Evolutionary conservation across 2,329 filamentous ascomycete species (phyloP).

Genomic region (Pseudocercospora fijiensis): DNA sequence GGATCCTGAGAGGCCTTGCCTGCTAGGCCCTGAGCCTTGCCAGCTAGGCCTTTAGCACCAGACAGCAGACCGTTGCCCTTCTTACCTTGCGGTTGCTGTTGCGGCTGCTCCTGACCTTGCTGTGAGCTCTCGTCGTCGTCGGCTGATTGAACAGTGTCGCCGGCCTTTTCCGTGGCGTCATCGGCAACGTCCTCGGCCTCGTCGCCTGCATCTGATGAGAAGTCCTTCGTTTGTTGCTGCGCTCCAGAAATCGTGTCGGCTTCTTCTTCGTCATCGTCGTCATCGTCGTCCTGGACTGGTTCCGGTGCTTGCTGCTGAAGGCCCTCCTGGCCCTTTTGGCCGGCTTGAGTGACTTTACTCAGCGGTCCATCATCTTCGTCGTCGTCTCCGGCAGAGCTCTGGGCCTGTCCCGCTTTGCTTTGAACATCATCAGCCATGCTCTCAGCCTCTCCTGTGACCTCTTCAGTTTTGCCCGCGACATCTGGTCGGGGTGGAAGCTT

Average conservation of each 20-base stretch:
- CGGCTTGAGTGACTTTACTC: constrained; percentile 51
- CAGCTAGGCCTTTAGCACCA: constrained; percentile 49
- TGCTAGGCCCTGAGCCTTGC: constrained; percentile 48
- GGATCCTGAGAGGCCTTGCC: constrained; percentile 45
- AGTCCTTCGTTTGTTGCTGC: constrained; percentile 47
- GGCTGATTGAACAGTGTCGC: constrained; percentile 36
- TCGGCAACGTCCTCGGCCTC: constrained; percentile 41
- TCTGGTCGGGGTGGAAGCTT: constrained; percentile 36
- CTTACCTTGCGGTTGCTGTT: constrained; percentile 33
- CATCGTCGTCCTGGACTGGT: constrained; percentile 43
- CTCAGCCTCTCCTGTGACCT: constrained; percentile 30
- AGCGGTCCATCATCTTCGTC: constrained; percentile 37
- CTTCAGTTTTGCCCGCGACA: constrained; percentile 43
- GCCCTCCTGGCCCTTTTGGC: constrained; percentile 46
- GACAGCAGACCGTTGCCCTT: constrained; percentile 43
- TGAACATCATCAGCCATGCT: constrained; percentile 38
- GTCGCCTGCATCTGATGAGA: constrained; percentile 43
- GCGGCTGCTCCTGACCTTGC: constrained; percentile 33
- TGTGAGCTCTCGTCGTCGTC: constrained; percentile 35
- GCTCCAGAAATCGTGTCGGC: constrained; percentile 38
- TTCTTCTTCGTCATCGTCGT: constrained; percentile 42
- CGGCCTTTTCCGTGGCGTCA: constrained; percentile 47
- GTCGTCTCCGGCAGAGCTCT: constrained; percentile 31
- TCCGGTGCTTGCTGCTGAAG: constrained; percentile 49
- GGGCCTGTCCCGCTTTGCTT: constrained; percentile 39